Conservation (phyloP, 2,329 filamentous ascomycete species). For the Zelopaecilomyces penicillatus region DNA sequence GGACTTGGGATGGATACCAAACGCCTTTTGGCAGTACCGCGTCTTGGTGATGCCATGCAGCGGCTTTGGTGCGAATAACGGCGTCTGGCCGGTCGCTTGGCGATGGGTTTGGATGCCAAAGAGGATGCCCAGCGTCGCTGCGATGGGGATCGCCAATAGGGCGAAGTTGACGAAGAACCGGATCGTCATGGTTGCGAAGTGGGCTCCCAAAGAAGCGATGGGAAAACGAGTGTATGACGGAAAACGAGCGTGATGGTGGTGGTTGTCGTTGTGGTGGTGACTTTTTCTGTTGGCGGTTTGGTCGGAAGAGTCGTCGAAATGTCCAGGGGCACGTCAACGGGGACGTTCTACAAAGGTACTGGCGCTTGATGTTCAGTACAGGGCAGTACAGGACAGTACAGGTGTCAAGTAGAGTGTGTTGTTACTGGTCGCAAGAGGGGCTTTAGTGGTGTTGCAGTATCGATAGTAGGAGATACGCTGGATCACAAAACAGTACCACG, state of each 20-base stretch:
- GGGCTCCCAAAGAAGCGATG: neutral
- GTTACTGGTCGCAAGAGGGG: no score
- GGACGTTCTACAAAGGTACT: no score
- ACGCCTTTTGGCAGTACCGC: constrained; percentile 33
- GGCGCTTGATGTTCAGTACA: no score
- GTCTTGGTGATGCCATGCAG: constrained; percentile 7
- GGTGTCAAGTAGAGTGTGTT: no score
- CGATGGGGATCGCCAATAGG: constrained; percentile 42
- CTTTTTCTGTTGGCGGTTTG: no score
- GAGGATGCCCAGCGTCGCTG: constrained; percentile 39
- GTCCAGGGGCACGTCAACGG: no score
- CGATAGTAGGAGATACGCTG: no score
- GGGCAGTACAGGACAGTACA: no score
- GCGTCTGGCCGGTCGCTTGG: constrained; percentile 31
- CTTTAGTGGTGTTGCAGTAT: no score
- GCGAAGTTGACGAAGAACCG: constrained; percentile 40
- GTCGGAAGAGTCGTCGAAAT: no score
- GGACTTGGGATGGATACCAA: constrained; percentile 36
- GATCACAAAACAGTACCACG: no score
- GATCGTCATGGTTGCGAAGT: constrained; percentile 23
- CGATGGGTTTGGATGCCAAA: constrained; percentile 40
- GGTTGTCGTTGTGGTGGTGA: neutral
- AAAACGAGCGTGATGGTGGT: constrained; percentile 6
- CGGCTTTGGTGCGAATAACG: constrained; percentile 32
- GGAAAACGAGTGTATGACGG: constrained; percentile 8